A percentile compares a stretch with the other conserved stretches of the same genome.
Evolutionary conservation across 306 rosid genomes (phyloP).

Genomic region (Fragaria nilgerrensis): DNA sequence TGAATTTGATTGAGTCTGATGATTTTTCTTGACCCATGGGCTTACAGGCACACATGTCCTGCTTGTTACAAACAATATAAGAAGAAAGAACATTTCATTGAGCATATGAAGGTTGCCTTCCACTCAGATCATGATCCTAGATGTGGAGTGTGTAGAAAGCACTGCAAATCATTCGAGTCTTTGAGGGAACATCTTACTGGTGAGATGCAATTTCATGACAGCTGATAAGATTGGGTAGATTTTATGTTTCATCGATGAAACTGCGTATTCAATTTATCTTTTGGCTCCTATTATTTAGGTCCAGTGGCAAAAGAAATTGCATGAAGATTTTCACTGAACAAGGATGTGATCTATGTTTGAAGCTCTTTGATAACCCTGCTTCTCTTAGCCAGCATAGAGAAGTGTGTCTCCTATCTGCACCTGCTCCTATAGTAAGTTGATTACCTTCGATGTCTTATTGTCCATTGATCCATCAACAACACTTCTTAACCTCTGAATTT

Average conservation of each 20-base stretch:
- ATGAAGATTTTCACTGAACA: conserved; percentile 41
- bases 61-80: conserved; percentile 83
- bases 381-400: conserved; percentile 54
- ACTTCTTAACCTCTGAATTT: conserved; percentile 9
- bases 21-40: conserved; percentile 18
- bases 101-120: conserved; percentile 60
- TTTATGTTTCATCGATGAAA: background rate
- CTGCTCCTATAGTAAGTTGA: conserved; percentile 49
- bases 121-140: conserved; percentile 78
- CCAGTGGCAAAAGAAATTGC: conserved; percentile 57
- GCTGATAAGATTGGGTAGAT: conserved; percentile 1
- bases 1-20: conserved; percentile 3
- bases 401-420: conserved; percentile 47
- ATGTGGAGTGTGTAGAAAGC: conserved; percentile 68
- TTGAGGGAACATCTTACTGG: conserved; percentile 75
- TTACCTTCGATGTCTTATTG: conserved; percentile 5
- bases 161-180: conserved; percentile 79
- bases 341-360: conserved; percentile 72
- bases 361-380: conserved; percentile 37
- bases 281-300: conserved; percentile 42
- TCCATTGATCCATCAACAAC: conserved; percentile 8
- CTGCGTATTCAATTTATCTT: conserved; percentile 1
- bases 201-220: conserved; percentile 27
- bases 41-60: conserved; percentile 62
- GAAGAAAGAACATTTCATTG: conserved; percentile 65